phyloP scores from a whole-genome alignment of 768 basidiomycete genomes.

The Sarcomyxa edulis region DNA sequence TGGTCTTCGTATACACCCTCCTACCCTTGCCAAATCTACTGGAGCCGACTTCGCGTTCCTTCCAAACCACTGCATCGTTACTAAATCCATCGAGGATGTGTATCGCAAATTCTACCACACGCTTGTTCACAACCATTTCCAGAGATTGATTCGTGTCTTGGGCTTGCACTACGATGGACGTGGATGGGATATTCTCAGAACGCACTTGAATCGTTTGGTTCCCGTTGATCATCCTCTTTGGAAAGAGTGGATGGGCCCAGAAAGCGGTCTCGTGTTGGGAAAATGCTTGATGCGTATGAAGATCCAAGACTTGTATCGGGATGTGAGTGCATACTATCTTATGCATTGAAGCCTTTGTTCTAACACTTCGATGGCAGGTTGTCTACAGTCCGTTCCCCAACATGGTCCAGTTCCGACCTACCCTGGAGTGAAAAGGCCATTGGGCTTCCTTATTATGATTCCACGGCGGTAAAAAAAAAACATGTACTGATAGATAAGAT shows the following conservation, averaged over 20 bases:
- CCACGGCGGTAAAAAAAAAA: no score
- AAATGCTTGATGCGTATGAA: constrained; percentile 60
- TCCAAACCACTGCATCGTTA: constrained; percentile 47
- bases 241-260: constrained; percentile 40
- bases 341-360: constrained; percentile 1
- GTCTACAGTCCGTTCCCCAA: constrained; percentile 49
- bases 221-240: constrained; percentile 39
- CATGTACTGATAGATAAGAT: no score
- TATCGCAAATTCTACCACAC: constrained; percentile 58
- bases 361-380: constrained; percentile 27
- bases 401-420: constrained; percentile 45
- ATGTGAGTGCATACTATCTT: constrained; percentile 29
- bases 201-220: constrained; percentile 38
- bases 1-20: constrained; percentile 50
- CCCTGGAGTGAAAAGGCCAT: no score
- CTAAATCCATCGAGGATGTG: constrained; percentile 40
- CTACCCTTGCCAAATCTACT: constrained; percentile 40
- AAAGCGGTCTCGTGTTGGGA: constrained; percentile 35
- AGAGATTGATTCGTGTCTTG: constrained; percentile 49
- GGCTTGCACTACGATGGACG: constrained; percentile 45
- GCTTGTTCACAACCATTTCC: constrained; percentile 54
- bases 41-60: constrained; percentile 48
- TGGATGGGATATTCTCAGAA: constrained; percentile 46
- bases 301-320: constrained; percentile 48
- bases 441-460: no score